phyloP scores from a whole-genome alignment of 352 stramenopile genomes.

The Thraustochytrium sp. region DNA sequence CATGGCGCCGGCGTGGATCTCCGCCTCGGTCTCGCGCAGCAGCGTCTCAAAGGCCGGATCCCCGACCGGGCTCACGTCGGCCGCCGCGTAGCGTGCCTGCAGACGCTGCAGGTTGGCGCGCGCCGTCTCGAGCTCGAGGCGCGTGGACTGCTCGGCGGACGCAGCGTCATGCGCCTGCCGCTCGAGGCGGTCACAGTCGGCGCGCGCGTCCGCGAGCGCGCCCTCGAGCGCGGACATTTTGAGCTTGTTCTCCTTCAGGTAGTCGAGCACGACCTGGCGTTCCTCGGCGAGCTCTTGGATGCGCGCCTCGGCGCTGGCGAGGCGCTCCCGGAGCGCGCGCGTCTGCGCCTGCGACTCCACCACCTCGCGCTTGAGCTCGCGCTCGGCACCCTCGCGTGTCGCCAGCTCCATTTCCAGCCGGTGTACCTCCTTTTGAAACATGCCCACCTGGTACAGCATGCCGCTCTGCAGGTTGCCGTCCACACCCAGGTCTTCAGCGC shows the following conservation, averaged over 20 bases:
- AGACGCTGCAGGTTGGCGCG: not conserved
- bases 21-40: slow-evolving; percentile 20
- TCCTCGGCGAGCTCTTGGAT: slow-evolving; percentile 25
- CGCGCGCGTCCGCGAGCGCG: not conserved
- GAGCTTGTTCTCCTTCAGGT: slow-evolving; percentile 28
- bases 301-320: not conserved
- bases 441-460: slow-evolving; percentile 26
- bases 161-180: not conserved
- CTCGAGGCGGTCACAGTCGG: not conserved
- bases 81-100: not conserved
- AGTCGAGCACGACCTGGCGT: slow-evolving; percentile 28
- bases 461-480: slow-evolving; percentile 2
- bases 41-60: slow-evolving; percentile 22
- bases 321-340: not conserved
- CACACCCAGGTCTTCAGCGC: slow-evolving; percentile 10
- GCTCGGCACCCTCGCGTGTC: not conserved
- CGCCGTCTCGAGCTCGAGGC: not conserved
- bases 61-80: not conserved
- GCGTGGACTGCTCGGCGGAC: not conserved
- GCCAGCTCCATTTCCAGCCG: slow-evolving; percentile 14
- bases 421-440: slow-evolving; percentile 27
- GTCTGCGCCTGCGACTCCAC: not conserved
- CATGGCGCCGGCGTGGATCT: not conserved
- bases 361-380: slow-evolving; percentile 7
- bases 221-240: not conserved